Conservation (phyloP, 164 flowering plant species). For the Tetracentron sinense region DNA sequence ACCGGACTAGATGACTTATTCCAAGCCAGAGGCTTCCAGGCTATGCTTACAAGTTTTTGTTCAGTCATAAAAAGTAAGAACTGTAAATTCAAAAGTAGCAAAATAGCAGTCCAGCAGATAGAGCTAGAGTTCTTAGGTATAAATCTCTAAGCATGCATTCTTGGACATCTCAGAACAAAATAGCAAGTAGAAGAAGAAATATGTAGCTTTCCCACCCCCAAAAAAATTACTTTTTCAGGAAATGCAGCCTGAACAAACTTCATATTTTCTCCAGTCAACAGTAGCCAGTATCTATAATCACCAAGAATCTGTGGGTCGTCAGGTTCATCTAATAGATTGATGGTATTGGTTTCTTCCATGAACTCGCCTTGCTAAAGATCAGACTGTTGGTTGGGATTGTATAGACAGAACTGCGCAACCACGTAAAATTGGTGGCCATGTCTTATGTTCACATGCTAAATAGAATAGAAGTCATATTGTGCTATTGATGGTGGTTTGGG, state of each 20-base stretch:
- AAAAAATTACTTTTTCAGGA: slow-evolving; percentile 62
- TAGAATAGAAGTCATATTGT: slow-evolving; percentile 71
- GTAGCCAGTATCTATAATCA: slow-evolving; percentile 47
- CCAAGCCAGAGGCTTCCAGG: too few relatives aligned
- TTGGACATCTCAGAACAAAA: too few relatives aligned
- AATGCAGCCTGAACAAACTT: slow-evolving; percentile 72
- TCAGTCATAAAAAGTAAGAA: too few relatives aligned
- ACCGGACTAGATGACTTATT: too few relatives aligned
- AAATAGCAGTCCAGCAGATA: too few relatives aligned
- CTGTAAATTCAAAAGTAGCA: too few relatives aligned
- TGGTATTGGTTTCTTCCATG: slow-evolving; percentile 31
- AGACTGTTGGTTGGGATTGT: slow-evolving; percentile 20
- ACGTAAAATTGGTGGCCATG: slow-evolving; percentile 61
- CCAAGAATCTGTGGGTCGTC: slow-evolving; percentile 40
- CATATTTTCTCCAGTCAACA: slow-evolving; percentile 83
- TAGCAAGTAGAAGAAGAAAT: background rate
- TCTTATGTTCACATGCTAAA: slow-evolving; percentile 67
- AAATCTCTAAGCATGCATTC: too few relatives aligned
- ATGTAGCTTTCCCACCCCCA: slow-evolving; percentile 66
- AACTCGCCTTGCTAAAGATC: slow-evolving; percentile 22
- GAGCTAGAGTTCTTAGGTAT: too few relatives aligned
- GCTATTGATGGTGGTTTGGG: too few relatives aligned
- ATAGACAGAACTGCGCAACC: slow-evolving; percentile 23
- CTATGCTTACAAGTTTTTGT: too few relatives aligned
- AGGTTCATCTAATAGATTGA: slow-evolving; percentile 45